Conservation (phyloP, 108 stramenopile genomes). For the Nannochloropsis gaditana region DNA sequence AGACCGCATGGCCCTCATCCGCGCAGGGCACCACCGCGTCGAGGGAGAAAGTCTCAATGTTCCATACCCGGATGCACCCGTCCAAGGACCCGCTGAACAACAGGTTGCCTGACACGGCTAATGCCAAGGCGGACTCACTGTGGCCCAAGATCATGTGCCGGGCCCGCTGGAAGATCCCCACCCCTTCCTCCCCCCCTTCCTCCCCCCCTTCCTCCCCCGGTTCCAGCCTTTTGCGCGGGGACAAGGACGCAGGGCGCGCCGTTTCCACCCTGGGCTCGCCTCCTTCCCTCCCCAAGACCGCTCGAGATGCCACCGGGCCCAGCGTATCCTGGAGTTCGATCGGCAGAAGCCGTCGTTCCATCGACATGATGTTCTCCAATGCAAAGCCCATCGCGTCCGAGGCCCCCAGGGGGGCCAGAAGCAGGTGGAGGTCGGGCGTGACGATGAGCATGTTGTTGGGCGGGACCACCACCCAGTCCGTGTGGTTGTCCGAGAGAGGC, state of each 20-base stretch:
- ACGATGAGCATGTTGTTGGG: conserved; percentile 31
- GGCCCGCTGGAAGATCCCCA: background rate
- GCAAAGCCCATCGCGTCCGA: background rate
- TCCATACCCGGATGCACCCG: conserved; percentile 31
- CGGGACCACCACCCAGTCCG: conserved; percentile 37
- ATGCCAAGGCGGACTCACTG: conserved; percentile 18
- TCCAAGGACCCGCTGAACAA: conserved; percentile 24
- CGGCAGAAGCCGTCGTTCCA: background rate
- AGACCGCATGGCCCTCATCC: conserved; percentile 12
- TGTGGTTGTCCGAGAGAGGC: conserved; percentile 28
- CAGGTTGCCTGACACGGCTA: background rate
- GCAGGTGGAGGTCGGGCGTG: conserved; percentile 22
- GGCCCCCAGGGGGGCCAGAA: conserved; percentile 23
- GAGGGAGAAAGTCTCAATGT: conserved; percentile 21
- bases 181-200: background rate
- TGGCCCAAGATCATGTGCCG: conserved; percentile 9
- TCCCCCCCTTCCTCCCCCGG: background rate
- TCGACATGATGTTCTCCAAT: background rate
- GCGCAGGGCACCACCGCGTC: conserved; percentile 18
- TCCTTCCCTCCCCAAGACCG: conserved; percentile 16
- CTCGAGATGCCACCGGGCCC: background rate
- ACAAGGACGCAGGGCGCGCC: background rate
- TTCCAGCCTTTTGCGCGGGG: background rate
- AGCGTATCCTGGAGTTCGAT: background rate
- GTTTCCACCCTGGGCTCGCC: background rate